Conservation (phyloP, 2,329 filamentous ascomycete species). For the Colletotrichum kahawae region DNA sequence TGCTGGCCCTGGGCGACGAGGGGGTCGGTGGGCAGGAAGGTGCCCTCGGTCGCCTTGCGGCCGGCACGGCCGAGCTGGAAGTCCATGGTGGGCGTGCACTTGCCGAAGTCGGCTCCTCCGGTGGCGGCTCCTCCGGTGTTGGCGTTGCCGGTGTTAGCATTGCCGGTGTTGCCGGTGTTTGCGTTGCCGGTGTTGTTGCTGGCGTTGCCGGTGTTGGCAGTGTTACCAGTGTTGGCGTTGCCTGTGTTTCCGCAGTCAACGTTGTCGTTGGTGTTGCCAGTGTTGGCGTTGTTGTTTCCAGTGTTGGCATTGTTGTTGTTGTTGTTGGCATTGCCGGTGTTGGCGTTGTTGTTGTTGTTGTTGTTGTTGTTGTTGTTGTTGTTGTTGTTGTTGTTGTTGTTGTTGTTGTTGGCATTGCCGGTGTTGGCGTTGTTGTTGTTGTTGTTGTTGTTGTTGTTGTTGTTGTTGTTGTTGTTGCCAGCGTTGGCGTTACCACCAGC, state of each 20-base stretch:
- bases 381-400: constrained; percentile 11
- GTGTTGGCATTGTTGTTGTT: constrained; percentile 27
- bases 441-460: too few relatives aligned
- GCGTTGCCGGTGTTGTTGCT: not conserved
- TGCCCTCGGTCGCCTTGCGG: constrained; percentile 56
- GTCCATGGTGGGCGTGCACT: constrained; percentile 56
- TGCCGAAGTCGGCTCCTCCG: constrained; percentile 52
- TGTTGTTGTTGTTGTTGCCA: not conserved
- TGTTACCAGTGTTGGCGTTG: constrained; percentile 22
- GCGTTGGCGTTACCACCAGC: constrained; percentile 18
- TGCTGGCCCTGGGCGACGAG: constrained; percentile 59
- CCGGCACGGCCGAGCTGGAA: constrained; percentile 59
- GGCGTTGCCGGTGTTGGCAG: constrained; percentile 25
- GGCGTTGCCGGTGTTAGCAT: not conserved
- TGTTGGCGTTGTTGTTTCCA: constrained; percentile 27
- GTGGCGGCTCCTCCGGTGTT: constrained; percentile 24
- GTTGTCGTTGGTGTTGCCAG: constrained; percentile 2
- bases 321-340: not conserved
- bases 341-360: too few relatives aligned
- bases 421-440: too few relatives aligned
- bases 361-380: not conserved
- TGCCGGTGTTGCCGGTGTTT: constrained; percentile 23
- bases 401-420: constrained; percentile 26
- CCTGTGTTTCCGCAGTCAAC: constrained; percentile 11
- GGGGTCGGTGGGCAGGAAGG: constrained; percentile 63